Base-by-base conservation (phyloP, 306 rosid genomes). In the Dryas octopetala region DNA sequence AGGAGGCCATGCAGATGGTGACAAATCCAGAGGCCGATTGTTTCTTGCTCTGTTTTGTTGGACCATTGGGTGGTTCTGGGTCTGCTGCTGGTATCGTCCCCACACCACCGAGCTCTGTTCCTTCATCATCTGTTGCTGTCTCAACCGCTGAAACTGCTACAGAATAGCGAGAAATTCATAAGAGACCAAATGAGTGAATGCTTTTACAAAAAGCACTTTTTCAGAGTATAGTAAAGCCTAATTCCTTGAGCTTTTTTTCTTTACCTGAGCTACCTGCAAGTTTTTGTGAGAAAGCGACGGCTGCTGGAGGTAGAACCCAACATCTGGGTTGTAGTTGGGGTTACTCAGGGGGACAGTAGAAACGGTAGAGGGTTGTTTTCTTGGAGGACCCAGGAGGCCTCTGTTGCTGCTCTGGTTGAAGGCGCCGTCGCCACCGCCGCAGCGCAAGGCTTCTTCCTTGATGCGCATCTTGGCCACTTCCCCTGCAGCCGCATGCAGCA, bases 401-500 rank as follows among this genome's bases (percentile, higher is more conserved):
- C 73, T 70, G 74, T 76, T 17, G 43, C 44, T 60, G 32, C n/a
- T 62, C 2, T 60, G 73, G 81, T 55, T 32, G 40, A 75, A 74
- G 38, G 2, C 38, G 38, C 38, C 38, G 38, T 32, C 38, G 38
- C 38, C 23, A 23, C 23, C 38, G 38, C 38, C 38, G 38, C 38
- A 1, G 11, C 50, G 73, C 58, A 47, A 46, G 26, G 9, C 52
- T 61, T 83, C 81, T 68, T 90, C 87, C 5, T 5, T 77, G 61
- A 85, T 65, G 1, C 81, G 84, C 91, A 88, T 85, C 86, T 80
- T 83, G 43, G 87, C 97, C 0, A 88, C 87, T 58, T 89, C 88
- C 38, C 87, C 94, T 23, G 92, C 96, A 8, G 91, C 94, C 23
- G 97, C 92, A 17, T 73, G 83, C 38, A 94, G 87, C 58, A 94